phyloP scores from a whole-genome alignment of 805 yeast species.

The Candida railenensis region DNA sequence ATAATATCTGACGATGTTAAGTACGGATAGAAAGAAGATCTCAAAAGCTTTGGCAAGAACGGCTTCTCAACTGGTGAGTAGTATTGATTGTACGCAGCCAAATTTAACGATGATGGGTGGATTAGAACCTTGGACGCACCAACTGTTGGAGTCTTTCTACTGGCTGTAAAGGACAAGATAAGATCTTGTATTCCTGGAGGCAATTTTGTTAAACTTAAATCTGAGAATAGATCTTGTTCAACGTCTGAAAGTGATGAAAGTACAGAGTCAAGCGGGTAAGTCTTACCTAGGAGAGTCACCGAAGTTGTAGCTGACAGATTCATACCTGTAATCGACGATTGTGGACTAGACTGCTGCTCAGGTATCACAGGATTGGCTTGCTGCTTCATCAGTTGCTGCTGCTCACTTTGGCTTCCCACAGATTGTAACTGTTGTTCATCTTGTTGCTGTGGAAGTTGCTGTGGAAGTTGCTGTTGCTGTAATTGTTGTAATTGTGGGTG shows the following conservation, averaged over 20 bases:
- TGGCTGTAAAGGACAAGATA: conserved; percentile 36
- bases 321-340: neutral
- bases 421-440: neutral
- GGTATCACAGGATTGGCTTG: conserved; percentile 23
- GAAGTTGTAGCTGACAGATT: neutral
- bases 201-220: conserved; percentile 28
- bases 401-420: neutral
- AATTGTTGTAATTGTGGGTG: conserved; percentile 1
- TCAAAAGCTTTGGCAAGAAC: conserved; percentile 28
- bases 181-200: conserved; percentile 46
- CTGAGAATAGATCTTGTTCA: conserved; percentile 36
- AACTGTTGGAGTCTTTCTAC: conserved; percentile 18
- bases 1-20: neutral
- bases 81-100: conserved; percentile 18
- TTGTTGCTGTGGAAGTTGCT: conserved; percentile 1
- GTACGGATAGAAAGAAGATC: conserved; percentile 8
- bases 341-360: conserved; percentile 11
- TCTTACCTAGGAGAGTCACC: neutral
- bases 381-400: neutral
- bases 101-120: conserved; percentile 5
- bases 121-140: conserved; percentile 24
- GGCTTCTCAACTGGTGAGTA: conserved; percentile 31
- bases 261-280: neutral
- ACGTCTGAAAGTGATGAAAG: conserved; percentile 17
- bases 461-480: conserved; percentile 2